A percentile compares a stretch with the other conserved stretches of the same genome.
Evolutionary conservation across 208 protist genomes (phyloP).

Genomic region (Balamuthia mandrillaris): DNA sequence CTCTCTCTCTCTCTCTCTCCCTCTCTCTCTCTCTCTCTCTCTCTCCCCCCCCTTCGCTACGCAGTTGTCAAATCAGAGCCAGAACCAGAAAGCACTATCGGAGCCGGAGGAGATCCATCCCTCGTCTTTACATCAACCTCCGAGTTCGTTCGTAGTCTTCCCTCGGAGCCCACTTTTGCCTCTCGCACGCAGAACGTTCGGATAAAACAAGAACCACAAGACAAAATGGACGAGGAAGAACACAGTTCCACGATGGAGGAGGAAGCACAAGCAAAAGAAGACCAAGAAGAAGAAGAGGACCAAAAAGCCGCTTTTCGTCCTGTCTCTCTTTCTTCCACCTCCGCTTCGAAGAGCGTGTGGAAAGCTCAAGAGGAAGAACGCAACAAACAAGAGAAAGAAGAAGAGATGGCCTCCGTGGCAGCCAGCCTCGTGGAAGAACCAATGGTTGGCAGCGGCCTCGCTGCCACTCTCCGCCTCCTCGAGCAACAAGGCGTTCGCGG

Average conservation of each 20-base stretch:
- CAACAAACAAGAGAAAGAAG: not conserved
- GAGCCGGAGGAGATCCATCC: no score
- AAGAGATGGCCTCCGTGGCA: no score
- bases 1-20: not conserved
- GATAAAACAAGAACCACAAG: no score
- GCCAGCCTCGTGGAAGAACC: no score
- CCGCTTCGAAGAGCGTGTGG: not conserved
- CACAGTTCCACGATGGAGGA: no score
- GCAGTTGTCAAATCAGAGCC: constrained; percentile 5
- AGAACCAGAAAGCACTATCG: no score
- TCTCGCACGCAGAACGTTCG: no score
- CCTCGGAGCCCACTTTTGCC: no score
- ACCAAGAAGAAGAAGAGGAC: not conserved
- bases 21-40: not conserved
- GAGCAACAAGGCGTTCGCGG: not conserved
- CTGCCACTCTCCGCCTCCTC: constrained; percentile 1
- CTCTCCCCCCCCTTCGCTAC: not conserved
- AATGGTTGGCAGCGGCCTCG: constrained; percentile 1
- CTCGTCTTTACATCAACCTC: no score
- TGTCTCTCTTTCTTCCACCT: not conserved
- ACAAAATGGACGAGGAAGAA: no score
- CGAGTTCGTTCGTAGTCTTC: no score
- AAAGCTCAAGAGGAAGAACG: not conserved
- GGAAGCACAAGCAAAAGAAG: no score
- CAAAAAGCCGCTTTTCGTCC: not conserved